Evolutionary conservation across 345 rosid species (phyloP).

Genomic region (Lagerstroemia speciosa): DNA sequence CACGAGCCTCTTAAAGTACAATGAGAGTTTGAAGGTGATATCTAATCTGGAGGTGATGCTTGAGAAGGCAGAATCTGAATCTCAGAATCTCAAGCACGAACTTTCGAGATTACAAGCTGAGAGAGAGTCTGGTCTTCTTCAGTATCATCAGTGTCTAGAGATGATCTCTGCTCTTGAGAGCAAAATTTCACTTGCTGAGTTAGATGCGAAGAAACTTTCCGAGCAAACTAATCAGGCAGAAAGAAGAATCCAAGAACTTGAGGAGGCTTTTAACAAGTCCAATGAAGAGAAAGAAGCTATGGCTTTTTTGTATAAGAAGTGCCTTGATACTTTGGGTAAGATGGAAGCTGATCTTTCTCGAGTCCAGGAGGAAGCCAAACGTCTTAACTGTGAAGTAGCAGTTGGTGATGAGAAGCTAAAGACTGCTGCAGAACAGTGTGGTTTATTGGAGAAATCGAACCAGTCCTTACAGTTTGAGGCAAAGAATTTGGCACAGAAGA

Average conservation of each 20-base stretch:
- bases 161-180: conserved; percentile 52
- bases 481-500: conserved; percentile 41
- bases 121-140: conserved; percentile 48
- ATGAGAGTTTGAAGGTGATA: conserved; percentile 57
- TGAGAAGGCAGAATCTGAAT: conserved; percentile 56
- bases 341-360: conserved; percentile 51
- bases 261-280: conserved; percentile 40
- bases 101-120: conserved; percentile 48
- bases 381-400: conserved; percentile 49
- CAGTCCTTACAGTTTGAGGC: conserved; percentile 60
- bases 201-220: conserved; percentile 35
- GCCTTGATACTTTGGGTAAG: conserved; percentile 54
- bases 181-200: conserved; percentile 54
- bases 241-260: conserved; percentile 44
- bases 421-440: conserved; percentile 45
- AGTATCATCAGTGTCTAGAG: conserved; percentile 53
- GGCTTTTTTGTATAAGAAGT: conserved; percentile 43
- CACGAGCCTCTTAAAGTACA: conserved; percentile 50
- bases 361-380: conserved; percentile 45
- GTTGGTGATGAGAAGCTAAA: conserved; percentile 45
- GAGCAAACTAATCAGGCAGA: conserved; percentile 52
- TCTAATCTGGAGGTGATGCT: conserved; percentile 41
- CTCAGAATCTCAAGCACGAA: conserved; percentile 46
- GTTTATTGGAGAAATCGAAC: conserved; percentile 54
- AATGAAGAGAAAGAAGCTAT: conserved; percentile 58